Conservation (phyloP, 2,329 filamentous ascomycete species). For the Rhynchosporium agropyri region DNA sequence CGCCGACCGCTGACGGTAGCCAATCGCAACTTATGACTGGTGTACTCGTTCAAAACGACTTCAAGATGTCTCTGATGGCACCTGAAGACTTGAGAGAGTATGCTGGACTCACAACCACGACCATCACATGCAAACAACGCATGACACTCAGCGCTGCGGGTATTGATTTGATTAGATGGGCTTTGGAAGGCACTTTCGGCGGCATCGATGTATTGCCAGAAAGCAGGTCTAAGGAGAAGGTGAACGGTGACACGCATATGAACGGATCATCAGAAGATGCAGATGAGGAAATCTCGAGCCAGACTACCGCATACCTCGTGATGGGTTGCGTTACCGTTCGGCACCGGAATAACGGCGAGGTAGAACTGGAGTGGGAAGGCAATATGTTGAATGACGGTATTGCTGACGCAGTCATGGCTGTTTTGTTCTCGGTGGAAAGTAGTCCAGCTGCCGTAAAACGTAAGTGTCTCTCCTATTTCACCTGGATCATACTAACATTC, state of each 20-base stretch:
- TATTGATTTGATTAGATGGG: constrained; percentile 90
- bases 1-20: constrained; percentile 50
- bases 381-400: constrained; percentile 98
- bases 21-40: constrained; percentile 72
- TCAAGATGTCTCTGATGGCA: constrained; percentile 95
- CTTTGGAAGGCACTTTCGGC: constrained; percentile 91
- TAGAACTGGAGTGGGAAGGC: constrained; percentile 95
- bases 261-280: constrained; percentile 54
- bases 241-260: constrained; percentile 44
- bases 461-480: constrained; percentile 47
- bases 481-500: constrained; percentile 29
- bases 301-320: constrained; percentile 64
- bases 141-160: constrained; percentile 86
- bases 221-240: constrained; percentile 46
- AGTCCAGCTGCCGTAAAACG: constrained; percentile 93
- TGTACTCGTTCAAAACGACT: constrained; percentile 95
- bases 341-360: constrained; percentile 74
- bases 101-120: constrained; percentile 94
- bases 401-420: constrained; percentile 94
- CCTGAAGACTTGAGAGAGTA: constrained; percentile 95
- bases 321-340: constrained; percentile 92
- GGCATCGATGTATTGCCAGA: constrained; percentile 67
- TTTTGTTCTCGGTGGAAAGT: constrained; percentile 88
- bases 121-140: constrained; percentile 88
- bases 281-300: constrained; percentile 63